These are phyloP conservation scores for Annona cherimola DNA, from an alignment of 164 flowering plant genomes.

Conservation along the genomic window DNA sequence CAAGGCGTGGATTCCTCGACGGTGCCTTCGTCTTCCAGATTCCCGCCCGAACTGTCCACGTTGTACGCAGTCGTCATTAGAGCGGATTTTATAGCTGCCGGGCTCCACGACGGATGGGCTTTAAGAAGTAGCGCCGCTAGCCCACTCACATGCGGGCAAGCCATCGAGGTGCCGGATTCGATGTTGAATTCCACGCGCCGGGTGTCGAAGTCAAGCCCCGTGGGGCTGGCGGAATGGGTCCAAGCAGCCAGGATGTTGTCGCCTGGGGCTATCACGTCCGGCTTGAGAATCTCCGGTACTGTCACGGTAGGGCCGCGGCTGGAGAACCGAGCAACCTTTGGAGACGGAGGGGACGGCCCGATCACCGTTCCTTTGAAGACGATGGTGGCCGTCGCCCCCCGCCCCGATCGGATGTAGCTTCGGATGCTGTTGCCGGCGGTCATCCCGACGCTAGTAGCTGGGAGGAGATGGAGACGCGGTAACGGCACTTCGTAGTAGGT, in stretches of 20 bases:
- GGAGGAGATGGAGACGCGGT: slow-evolving; percentile 76
- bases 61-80: slow-evolving; percentile 75
- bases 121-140: slow-evolving; percentile 71
- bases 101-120: slow-evolving; percentile 66
- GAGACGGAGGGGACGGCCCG: slow-evolving; percentile 59
- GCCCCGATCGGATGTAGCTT: slow-evolving; percentile 30
- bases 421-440: slow-evolving; percentile 48
- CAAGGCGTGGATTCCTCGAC: slow-evolving; percentile 64
- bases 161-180: slow-evolving; percentile 91
- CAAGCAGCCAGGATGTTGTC: slow-evolving; percentile 86
- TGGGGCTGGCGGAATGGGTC: slow-evolving; percentile 65
- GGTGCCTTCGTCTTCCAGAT: slow-evolving; percentile 60
- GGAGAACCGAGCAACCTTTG: slow-evolving; percentile 78
- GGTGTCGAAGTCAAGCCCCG: slow-evolving; percentile 63
- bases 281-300: slow-evolving; percentile 76
- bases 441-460: slow-evolving; percentile 73
- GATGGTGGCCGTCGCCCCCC: slow-evolving; percentile 57
- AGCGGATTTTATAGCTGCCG: slow-evolving; percentile 85
- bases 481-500: slow-evolving; percentile 58
- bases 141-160: slow-evolving; percentile 94
- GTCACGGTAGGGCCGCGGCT: slow-evolving; percentile 78
- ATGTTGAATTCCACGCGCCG: slow-evolving; percentile 81
- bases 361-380: slow-evolving; percentile 65
- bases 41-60: slow-evolving; percentile 50
- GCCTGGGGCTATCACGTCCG: slow-evolving; percentile 93